These are phyloP conservation scores for Phytopythium litorale DNA, from an alignment of 352 stramenopile genomes.

Conservation along the genomic window DNA sequence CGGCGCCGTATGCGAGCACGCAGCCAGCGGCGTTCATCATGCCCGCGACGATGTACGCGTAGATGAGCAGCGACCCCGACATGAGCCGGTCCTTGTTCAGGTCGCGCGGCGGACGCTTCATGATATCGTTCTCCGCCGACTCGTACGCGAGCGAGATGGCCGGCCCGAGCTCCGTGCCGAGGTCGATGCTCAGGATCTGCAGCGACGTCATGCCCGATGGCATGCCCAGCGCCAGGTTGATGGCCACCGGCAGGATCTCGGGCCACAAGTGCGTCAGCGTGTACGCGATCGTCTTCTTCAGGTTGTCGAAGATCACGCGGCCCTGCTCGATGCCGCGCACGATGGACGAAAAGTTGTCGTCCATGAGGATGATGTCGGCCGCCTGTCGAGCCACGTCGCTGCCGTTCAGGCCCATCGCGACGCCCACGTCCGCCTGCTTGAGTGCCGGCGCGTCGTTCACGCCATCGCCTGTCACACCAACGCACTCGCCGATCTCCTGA, in stretches of 20 bases:
- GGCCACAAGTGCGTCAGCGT: slow-evolving; percentile 86
- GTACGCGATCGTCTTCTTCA: slow-evolving; percentile 93
- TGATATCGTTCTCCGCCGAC: slow-evolving; percentile 67
- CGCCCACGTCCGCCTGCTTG: slow-evolving; percentile 91
- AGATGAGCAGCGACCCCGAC: slow-evolving; percentile 69
- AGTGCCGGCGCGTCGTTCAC: slow-evolving; percentile 63
- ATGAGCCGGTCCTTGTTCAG: slow-evolving; percentile 76
- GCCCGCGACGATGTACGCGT: slow-evolving; percentile 82
- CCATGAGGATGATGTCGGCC: slow-evolving; percentile 93
- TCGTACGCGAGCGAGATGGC: slow-evolving; percentile 91
- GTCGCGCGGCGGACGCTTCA: slow-evolving; percentile 67
- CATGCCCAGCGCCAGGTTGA: slow-evolving; percentile 78
- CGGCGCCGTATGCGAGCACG: slow-evolving; percentile 25
- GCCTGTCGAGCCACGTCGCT: slow-evolving; percentile 92
- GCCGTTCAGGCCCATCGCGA: slow-evolving; percentile 95
- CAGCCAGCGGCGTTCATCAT: slow-evolving; percentile 64
- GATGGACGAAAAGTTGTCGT: slow-evolving; percentile 96
- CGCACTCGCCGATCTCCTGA: slow-evolving; percentile 21
- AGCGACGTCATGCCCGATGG: slow-evolving; percentile 82
- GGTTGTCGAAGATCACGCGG: slow-evolving; percentile 78
- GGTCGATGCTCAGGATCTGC: slow-evolving; percentile 87
- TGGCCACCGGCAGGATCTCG: slow-evolving; percentile 60
- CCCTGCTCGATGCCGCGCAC: slow-evolving; percentile 66
- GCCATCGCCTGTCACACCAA: slow-evolving; percentile 82
- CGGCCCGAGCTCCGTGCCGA: slow-evolving; percentile 86